phyloP scores from a whole-genome alignment of 257 asterid genomes.

The Petunia secreta region DNA sequence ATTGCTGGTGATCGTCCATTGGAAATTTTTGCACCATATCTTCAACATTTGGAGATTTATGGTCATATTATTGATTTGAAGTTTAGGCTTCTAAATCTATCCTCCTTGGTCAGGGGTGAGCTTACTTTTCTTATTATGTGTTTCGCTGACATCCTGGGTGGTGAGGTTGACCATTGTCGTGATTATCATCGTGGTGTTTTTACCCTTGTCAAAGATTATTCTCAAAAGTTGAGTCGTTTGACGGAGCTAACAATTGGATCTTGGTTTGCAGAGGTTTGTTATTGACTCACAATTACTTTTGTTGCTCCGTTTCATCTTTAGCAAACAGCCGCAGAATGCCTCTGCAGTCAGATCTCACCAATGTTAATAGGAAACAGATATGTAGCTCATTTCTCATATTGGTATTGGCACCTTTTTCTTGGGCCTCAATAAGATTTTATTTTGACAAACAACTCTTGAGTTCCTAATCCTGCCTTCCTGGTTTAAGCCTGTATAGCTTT shows the following conservation, averaged over 20 bases:
- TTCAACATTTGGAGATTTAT: too few species aligned
- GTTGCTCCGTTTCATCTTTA: too few species aligned
- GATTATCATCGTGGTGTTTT: background rate
- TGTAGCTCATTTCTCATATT: background rate
- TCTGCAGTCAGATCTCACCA: background rate
- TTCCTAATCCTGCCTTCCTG: background rate
- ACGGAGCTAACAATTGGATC: background rate
- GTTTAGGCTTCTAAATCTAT: too few species aligned
- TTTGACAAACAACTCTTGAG: background rate
- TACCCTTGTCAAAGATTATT: background rate
- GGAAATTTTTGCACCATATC: too few species aligned
- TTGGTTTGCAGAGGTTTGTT: background rate
- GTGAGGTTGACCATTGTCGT: too few species aligned
- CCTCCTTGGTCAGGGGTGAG: too few species aligned
- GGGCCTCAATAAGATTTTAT: background rate
- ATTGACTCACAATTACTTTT: background rate
- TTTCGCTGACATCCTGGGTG: too few species aligned
- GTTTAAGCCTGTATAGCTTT: background rate
- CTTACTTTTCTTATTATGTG: too few species aligned
- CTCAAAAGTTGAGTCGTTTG: background rate
- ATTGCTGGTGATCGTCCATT: too few species aligned
- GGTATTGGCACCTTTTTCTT: background rate
- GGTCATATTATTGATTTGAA: too few species aligned
- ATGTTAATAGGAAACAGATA: constrained; percentile 2
- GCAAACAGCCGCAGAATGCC: too few species aligned